Conservation (phyloP, 805 yeast species). For the Limtongozyma cylindracea region DNA sequence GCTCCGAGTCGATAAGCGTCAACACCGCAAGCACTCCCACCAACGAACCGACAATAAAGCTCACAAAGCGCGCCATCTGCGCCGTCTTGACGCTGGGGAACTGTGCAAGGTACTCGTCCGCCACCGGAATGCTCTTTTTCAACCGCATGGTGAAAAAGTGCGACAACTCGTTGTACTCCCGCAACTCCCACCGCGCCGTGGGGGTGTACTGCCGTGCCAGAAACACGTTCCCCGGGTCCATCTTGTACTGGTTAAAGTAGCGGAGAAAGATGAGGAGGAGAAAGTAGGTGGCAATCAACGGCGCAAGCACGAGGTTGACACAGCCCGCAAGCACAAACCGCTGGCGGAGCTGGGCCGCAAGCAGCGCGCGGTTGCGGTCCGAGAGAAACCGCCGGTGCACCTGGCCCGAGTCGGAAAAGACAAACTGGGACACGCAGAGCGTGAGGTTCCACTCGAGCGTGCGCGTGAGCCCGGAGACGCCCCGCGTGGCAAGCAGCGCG, state of each 20-base stretch:
- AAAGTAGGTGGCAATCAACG: conserved; percentile 68
- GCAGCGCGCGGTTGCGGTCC: conserved; percentile 36
- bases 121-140: conserved; percentile 53
- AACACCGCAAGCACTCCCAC: conserved; percentile 45
- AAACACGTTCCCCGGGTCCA: conserved; percentile 62
- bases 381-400: conserved; percentile 45
- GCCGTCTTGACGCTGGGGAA: conserved; percentile 75
- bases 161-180: conserved; percentile 84
- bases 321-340: conserved; percentile 77
- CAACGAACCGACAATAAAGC: conserved; percentile 67
- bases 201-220: conserved; percentile 69
- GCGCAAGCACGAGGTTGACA: conserved; percentile 60
- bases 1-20: conserved; percentile 65
- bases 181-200: conserved; percentile 78
- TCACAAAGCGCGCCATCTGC: no score
- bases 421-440: conserved; percentile 66
- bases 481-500: conserved; percentile 1
- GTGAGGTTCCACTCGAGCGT: conserved; percentile 90
- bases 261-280: conserved; percentile 65
- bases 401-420: conserved; percentile 68
- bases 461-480: conserved; percentile 32
- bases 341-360: conserved; percentile 46
- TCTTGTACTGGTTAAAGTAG: conserved; percentile 79
- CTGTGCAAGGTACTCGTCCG: conserved; percentile 66
- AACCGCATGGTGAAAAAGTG: conserved; percentile 69